These are phyloP conservation scores for Xylaria castorea DNA, from an alignment of 495 filamentous ascomycete species.

Conservation along the genomic window DNA sequence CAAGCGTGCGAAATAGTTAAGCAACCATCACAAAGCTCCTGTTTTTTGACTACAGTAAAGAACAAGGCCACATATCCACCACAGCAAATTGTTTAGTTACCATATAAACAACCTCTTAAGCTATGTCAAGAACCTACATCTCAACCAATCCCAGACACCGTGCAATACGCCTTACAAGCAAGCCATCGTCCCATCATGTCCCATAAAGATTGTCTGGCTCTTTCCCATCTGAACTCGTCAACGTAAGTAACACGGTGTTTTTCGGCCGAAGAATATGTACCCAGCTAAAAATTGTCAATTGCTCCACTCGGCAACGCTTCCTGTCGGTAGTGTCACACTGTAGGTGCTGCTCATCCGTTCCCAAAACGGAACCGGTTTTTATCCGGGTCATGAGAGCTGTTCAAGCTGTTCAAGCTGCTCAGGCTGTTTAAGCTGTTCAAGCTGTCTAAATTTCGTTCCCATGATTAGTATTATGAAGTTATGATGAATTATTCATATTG, in stretches of 20 bases:
- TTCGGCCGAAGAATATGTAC: neutral
- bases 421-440: neutral
- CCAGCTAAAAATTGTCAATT: neutral
- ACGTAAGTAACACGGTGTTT: neutral
- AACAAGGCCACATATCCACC: neutral
- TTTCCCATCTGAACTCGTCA: neutral
- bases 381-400: neutral
- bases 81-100: neutral
- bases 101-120: neutral
- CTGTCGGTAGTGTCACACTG: neutral
- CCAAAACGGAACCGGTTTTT: neutral
- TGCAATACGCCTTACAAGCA: neutral
- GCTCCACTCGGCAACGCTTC: neutral
- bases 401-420: no score
- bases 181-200: neutral
- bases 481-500: neutral
- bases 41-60: neutral
- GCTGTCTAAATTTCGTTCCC: neutral
- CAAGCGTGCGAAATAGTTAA: neutral
- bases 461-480: neutral
- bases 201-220: neutral
- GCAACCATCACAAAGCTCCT: neutral
- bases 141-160: neutral
- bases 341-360: neutral
- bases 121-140: neutral